phyloP scores from a whole-genome alignment of 176 grass and related monocot species.

The Oropetium thomaeum region DNA sequence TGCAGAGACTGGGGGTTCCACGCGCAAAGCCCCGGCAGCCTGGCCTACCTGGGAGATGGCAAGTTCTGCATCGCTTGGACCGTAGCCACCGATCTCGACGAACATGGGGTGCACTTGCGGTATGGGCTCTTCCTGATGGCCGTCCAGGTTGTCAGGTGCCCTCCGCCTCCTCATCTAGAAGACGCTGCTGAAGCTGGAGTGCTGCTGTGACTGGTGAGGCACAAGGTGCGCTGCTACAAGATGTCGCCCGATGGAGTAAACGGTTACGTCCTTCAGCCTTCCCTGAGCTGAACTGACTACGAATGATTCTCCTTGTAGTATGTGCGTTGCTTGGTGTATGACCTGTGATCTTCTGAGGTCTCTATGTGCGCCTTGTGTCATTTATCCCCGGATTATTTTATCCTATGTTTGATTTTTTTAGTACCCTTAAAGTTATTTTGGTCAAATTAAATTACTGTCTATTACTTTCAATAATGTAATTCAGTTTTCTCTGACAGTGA shows the following conservation, averaged over 20 bases:
- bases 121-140: not conserved
- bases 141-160: not conserved
- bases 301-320: too few species aligned
- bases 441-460: too few species aligned
- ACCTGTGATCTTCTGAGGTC: too few species aligned
- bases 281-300: not conserved
- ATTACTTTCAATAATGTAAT: too few species aligned
- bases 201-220: not conserved
- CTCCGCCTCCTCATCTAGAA: not conserved
- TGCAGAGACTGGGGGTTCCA: not conserved
- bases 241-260: not conserved
- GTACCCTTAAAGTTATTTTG: too few species aligned
- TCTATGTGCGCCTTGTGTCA: too few species aligned
- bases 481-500: too few species aligned
- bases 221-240: not conserved
- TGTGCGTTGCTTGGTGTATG: too few species aligned
- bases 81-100: not conserved
- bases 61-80: slow-evolving; percentile 15
- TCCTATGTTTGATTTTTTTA: too few species aligned
- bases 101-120: not conserved
- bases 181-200: too few species aligned
- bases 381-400: too few species aligned
- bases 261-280: not conserved
- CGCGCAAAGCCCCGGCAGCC: not conserved
- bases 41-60: not conserved